phyloP scores from a whole-genome alignment of 345 rosid genomes.

The Conringia planisiliqua region DNA sequence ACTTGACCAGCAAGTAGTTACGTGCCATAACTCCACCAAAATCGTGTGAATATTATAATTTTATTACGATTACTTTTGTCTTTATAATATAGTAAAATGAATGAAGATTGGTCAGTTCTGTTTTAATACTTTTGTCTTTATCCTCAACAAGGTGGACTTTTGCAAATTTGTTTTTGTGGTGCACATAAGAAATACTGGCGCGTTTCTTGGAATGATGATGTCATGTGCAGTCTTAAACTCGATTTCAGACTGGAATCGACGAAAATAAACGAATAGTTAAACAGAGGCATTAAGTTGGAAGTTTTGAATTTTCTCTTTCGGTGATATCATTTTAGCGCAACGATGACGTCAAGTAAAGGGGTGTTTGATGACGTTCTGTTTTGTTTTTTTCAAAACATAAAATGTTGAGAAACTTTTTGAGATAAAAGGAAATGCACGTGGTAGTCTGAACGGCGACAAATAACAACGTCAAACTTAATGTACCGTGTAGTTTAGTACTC shows the following conservation, averaged over 20 bases:
- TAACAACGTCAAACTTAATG: background rate
- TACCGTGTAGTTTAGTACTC: no score
- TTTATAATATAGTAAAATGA: background rate
- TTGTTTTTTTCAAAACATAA: background rate
- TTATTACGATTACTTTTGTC: background rate
- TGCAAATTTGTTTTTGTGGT: background rate
- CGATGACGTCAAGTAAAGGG: constrained; percentile 9
- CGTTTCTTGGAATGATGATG: background rate
- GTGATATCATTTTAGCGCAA: background rate
- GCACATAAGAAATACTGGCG: background rate
- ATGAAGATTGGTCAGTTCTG: background rate
- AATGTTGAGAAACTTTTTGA: background rate
- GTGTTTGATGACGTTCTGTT: constrained; percentile 10
- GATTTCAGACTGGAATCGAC: no score
- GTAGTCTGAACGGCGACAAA: background rate
- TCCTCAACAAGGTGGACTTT: background rate
- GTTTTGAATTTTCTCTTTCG: background rate
- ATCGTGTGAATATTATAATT: background rate
- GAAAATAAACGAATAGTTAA: background rate
- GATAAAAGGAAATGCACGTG: background rate
- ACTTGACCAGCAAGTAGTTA: background rate
- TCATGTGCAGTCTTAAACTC: background rate
- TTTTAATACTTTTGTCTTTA: background rate
- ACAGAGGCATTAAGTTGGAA: background rate
- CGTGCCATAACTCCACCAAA: background rate